Percentiles rank a stretch among this genome's conserved stretches.
phyloP scores from a whole-genome alignment of 2,329 filamentous ascomycete genomes.

The Chaetomium sp. region DNA sequence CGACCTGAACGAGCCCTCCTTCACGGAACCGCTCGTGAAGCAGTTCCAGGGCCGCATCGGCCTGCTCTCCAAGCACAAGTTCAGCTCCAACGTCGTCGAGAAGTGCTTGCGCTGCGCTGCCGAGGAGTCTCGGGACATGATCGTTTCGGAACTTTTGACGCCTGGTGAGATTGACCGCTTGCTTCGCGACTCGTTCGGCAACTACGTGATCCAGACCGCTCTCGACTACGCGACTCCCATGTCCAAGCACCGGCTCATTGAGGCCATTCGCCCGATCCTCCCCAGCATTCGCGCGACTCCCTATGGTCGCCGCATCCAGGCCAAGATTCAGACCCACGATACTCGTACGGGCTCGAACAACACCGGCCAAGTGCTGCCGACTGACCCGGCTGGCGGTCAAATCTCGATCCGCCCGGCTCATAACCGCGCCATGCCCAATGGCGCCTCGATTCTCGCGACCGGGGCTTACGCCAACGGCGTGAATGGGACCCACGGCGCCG shows the following conservation, averaged over 20 bases:
- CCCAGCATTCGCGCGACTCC: constrained; percentile 86
- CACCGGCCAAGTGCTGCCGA: constrained; percentile 55
- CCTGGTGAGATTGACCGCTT: constrained; percentile 82
- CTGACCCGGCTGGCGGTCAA: constrained; percentile 58
- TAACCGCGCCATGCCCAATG: constrained; percentile 48
- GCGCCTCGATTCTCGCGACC: constrained; percentile 41
- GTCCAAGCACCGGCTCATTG: constrained; percentile 75
- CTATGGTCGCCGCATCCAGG: constrained; percentile 89
- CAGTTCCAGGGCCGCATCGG: constrained; percentile 75
- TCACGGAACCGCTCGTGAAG: constrained; percentile 84
- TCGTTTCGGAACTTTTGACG: constrained; percentile 79
- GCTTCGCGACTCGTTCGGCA: constrained; percentile 89
- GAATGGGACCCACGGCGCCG: constrained; percentile 34
- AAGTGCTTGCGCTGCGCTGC: constrained; percentile 89
- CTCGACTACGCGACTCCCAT: constrained; percentile 78
- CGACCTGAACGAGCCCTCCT: constrained; percentile 82
- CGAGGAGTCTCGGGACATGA: constrained; percentile 70
- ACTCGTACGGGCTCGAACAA: constrained; percentile 44
- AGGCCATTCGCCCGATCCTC: constrained; percentile 81
- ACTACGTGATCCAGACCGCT: constrained; percentile 97
- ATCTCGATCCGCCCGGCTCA: constrained; percentile 51
- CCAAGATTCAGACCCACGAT: constrained; percentile 74
- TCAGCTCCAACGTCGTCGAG: constrained; percentile 98
- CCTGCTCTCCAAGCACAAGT: constrained; percentile 88
- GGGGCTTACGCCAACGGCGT: constrained; percentile 39